Conservation (phyloP, 2,329 filamentous ascomycete genomes). For the Sordariomycetes sp. region DNA sequence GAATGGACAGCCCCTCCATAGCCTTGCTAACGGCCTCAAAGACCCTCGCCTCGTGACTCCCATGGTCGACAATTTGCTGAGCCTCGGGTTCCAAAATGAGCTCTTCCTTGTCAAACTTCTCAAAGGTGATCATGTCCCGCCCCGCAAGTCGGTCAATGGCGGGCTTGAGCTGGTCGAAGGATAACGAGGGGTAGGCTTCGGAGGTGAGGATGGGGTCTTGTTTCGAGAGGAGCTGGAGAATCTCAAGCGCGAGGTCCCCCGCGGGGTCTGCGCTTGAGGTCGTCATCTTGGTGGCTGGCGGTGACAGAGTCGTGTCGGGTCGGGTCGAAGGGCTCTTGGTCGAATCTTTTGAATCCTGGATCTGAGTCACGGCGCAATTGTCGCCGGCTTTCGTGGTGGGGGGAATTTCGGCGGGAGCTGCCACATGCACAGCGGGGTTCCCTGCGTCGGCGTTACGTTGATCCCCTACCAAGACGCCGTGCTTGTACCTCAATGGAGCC, state of each 20-base stretch:
- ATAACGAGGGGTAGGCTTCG: slow-evolving; percentile 58
- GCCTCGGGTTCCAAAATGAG: slow-evolving; percentile 67
- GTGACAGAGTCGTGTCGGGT: no score
- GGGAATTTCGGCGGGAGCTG: slow-evolving; percentile 4
- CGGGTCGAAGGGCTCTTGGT: no score
- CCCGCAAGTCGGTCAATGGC: slow-evolving; percentile 79
- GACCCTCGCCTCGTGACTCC: slow-evolving; percentile 75
- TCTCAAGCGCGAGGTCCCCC: slow-evolving; percentile 52
- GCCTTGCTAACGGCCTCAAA: slow-evolving; percentile 65
- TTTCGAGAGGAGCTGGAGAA: slow-evolving; percentile 57
- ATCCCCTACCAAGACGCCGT: neutral
- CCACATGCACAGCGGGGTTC: slow-evolving; percentile 4
- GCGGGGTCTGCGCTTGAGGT: slow-evolving; percentile 22
- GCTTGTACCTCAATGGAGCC: no score
- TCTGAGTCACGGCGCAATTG: slow-evolving; percentile 2
- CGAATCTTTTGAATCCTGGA: neutral
- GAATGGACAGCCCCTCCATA: slow-evolving; percentile 72
- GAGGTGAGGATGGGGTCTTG: slow-evolving; percentile 57
- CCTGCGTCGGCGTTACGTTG: slow-evolving; percentile 3
- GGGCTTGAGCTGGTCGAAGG: slow-evolving; percentile 68
- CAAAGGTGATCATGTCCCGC: slow-evolving; percentile 79
- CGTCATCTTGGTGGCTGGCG: slow-evolving; percentile 30
- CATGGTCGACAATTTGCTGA: slow-evolving; percentile 61
- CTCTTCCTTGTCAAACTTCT: slow-evolving; percentile 73
- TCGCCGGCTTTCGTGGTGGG: slow-evolving; percentile 1